A percentile compares a stretch with the other conserved stretches of the same genome.
These are phyloP conservation scores for Neopestalotiopsis sp. DNA, from an alignment of 2,329 filamentous ascomycete genomes.

Conservation along the genomic window DNA sequence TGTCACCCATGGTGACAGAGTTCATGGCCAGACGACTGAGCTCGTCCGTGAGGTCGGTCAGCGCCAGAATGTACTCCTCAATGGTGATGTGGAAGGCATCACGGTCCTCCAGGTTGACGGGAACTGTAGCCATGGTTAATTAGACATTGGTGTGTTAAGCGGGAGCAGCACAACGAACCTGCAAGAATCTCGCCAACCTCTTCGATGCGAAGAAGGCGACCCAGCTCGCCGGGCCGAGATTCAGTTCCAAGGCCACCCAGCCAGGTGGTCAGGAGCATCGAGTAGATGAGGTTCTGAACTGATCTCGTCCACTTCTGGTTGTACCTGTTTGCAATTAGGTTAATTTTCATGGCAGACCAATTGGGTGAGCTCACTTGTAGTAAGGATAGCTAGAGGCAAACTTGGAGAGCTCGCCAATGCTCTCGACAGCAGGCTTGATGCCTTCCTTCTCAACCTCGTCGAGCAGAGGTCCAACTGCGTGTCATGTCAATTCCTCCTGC, in stretches of 20 bases:
- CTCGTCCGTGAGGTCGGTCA: slow-evolving; percentile 89
- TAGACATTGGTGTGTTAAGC: not conserved
- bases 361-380: slow-evolving; percentile 72
- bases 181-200: slow-evolving; percentile 81
- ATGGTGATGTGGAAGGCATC: slow-evolving; percentile 96
- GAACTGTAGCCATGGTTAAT: slow-evolving; percentile 61
- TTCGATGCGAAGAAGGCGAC: slow-evolving; percentile 82
- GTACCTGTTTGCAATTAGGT: slow-evolving; percentile 54
- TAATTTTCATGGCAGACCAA: not conserved
- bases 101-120: slow-evolving; percentile 86
- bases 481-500: not conserved
- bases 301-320: slow-evolving; percentile 86
- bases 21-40: slow-evolving; percentile 91
- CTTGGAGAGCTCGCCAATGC: slow-evolving; percentile 71
- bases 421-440: slow-evolving; percentile 75
- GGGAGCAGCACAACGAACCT: slow-evolving; percentile 52
- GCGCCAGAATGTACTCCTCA: slow-evolving; percentile 91
- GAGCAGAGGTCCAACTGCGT: slow-evolving; percentile 70
- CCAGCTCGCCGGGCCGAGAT: slow-evolving; percentile 58
- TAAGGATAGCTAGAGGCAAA: slow-evolving; percentile 88
- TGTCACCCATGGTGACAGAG: slow-evolving; percentile 90
- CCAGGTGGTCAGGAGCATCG: slow-evolving; percentile 70
- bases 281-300: slow-evolving; percentile 77
- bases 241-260: slow-evolving; percentile 74
- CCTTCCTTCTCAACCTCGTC: slow-evolving; percentile 69